Evolutionary conservation across 2,329 filamentous ascomycete genomes (phyloP).

Genomic region (Aspergillus sp.): DNA sequence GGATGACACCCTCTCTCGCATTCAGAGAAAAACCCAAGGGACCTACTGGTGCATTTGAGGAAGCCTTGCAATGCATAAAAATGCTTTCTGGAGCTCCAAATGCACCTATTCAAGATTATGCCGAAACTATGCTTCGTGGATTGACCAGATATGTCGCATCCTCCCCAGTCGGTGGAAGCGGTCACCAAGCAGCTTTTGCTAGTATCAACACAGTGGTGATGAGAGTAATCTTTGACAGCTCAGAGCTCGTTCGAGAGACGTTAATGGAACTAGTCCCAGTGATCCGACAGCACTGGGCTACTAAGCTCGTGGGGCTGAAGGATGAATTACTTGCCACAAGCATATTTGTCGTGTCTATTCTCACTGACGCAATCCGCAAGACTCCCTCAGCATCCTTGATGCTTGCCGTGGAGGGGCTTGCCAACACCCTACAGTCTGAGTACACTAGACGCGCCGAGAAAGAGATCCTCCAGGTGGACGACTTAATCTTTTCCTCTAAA

Average conservation of each 20-base stretch:
- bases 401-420: conserved; percentile 64
- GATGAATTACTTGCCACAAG: conserved; percentile 79
- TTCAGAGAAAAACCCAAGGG: conserved; percentile 31
- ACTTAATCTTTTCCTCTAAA: conserved; percentile 63
- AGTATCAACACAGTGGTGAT: conserved; percentile 73
- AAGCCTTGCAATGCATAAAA: conserved; percentile 69
- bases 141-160: conserved; percentile 66
- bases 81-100: conserved; percentile 68
- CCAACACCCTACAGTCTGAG: conserved; percentile 74
- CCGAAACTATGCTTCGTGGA: conserved; percentile 59
- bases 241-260: conserved; percentile 63
- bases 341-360: conserved; percentile 66
- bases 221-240: conserved; percentile 69
- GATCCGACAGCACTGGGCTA: conserved; percentile 76
- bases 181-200: conserved; percentile 75
- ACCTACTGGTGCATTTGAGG: conserved; percentile 50
- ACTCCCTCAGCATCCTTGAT: conserved; percentile 45
- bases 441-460: conserved; percentile 74
- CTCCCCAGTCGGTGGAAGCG: conserved; percentile 62
- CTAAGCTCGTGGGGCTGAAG: conserved; percentile 68
- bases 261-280: conserved; percentile 69
- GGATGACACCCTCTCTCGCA: conserved; percentile 32
- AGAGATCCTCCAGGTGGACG: conserved; percentile 76
- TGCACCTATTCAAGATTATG: conserved; percentile 65
- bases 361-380: conserved; percentile 50